Percentiles rank a stretch among this genome's conserved stretches.
Conservation (phyloP, 2,329 filamentous ascomycete genomes). For the Juglanconis oblonga region DNA sequence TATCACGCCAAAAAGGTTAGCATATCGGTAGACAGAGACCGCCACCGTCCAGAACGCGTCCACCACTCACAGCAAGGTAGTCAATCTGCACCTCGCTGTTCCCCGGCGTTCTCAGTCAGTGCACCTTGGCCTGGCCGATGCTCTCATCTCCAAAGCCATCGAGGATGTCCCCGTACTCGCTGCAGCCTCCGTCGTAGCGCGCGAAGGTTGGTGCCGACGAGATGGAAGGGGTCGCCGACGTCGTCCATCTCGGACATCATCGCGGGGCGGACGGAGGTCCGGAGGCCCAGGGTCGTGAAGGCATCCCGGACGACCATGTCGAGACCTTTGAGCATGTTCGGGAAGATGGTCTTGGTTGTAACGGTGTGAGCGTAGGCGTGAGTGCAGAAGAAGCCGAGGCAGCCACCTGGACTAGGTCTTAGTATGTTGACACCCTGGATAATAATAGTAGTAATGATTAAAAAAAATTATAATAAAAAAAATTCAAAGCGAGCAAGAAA, state of each 20-base stretch:
- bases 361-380: conserved; percentile 45
- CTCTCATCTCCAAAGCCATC: background rate
- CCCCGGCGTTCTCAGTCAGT: background rate
- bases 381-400: conserved; percentile 41
- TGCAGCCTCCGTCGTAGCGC: background rate
- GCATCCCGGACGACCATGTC: conserved; percentile 39
- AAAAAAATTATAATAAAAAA: too few relatives aligned
- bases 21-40: too few relatives aligned
- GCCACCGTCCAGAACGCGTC: too few relatives aligned
- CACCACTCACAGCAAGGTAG: conserved; percentile 2
- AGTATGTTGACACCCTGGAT: too few relatives aligned
- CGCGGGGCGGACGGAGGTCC: background rate
- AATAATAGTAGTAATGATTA: too few relatives aligned
- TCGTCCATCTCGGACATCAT: background rate
- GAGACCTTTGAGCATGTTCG: conserved; percentile 40
- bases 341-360: conserved; percentile 24
- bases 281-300: conserved; percentile 14
- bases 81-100: background rate
- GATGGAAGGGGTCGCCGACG: background rate
- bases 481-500: too few relatives aligned
- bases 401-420: conserved; percentile 30
- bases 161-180: background rate
- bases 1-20: background rate
- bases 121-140: background rate
- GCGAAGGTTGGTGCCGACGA: background rate